These are phyloP conservation scores for Posidonia australis DNA, from an alignment of 106 monocot genomes.

Conservation along the genomic window DNA sequence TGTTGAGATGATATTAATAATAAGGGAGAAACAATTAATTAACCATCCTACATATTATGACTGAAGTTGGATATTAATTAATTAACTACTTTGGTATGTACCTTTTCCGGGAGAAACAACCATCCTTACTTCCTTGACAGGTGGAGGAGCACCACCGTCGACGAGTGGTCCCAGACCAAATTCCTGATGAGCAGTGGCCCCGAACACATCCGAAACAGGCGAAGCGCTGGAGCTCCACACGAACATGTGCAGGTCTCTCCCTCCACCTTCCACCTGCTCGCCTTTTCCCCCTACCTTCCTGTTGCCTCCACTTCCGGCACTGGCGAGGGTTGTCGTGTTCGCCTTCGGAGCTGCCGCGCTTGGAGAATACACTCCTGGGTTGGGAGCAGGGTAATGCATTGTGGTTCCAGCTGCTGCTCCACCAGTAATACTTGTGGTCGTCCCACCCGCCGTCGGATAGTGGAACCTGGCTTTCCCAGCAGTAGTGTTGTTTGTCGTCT, in stretches of 20 bases:
- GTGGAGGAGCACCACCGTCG: not conserved
- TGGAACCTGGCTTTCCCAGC: too few relatives aligned
- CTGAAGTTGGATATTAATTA: not conserved
- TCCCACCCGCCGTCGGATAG: too few relatives aligned
- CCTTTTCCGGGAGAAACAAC: not conserved
- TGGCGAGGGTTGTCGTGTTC: not conserved
- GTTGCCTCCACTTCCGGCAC: too few relatives aligned
- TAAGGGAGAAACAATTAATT: not conserved
- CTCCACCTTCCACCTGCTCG: too few relatives aligned
- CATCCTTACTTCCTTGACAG: too few relatives aligned
- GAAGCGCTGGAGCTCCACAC: conserved; percentile 95
- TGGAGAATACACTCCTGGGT: too few relatives aligned
- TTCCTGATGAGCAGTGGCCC: conserved; percentile 39
- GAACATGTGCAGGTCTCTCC: conserved; percentile 85
- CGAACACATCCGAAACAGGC: conserved; percentile 82
- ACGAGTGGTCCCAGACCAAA: conserved; percentile 27
- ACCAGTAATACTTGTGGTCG: not conserved
- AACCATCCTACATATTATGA: not conserved
- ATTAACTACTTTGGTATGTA: too few relatives aligned
- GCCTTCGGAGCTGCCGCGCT: conserved; percentile 1
- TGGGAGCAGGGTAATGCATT: too few relatives aligned
- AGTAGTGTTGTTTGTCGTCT: too few relatives aligned
- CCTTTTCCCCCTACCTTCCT: too few relatives aligned
- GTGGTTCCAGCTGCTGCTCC: conserved; percentile 13
- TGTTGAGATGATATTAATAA: too few relatives aligned